Evolutionary conservation across 345 rosid species (phyloP).

Genomic region (Eucalyptus globulus): DNA sequence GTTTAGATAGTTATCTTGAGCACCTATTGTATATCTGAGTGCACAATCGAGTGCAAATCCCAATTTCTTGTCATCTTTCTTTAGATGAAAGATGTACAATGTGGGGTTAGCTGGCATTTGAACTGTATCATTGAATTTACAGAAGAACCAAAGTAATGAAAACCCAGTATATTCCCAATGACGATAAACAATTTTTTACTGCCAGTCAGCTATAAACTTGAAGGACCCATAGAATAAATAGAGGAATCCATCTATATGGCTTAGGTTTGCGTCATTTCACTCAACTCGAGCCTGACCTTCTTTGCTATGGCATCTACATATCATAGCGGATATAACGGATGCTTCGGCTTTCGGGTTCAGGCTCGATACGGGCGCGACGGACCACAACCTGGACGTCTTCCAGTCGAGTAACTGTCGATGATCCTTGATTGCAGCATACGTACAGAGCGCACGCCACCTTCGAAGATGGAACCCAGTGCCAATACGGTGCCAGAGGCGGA

Average conservation of each 20-base stretch:
- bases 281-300: background rate
- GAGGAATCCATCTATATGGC: background rate
- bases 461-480: background rate
- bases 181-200: background rate
- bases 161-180: background rate
- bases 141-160: background rate
- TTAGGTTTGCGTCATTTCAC: background rate
- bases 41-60: background rate
- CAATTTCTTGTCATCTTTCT: background rate
- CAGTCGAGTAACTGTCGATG: background rate
- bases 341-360: background rate
- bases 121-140: background rate
- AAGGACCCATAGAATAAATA: background rate
- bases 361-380: background rate
- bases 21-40: background rate
- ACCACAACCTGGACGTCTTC: background rate
- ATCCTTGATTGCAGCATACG: background rate
- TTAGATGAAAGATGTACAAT: background rate
- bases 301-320: background rate
- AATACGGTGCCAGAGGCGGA: background rate
- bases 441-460: background rate
- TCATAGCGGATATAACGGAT: background rate
- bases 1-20: background rate
- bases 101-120: background rate
- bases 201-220: background rate